Evolutionary conservation across 805 yeast genomes (phyloP).

Genomic region (Pichia rugopelliculosa): DNA sequence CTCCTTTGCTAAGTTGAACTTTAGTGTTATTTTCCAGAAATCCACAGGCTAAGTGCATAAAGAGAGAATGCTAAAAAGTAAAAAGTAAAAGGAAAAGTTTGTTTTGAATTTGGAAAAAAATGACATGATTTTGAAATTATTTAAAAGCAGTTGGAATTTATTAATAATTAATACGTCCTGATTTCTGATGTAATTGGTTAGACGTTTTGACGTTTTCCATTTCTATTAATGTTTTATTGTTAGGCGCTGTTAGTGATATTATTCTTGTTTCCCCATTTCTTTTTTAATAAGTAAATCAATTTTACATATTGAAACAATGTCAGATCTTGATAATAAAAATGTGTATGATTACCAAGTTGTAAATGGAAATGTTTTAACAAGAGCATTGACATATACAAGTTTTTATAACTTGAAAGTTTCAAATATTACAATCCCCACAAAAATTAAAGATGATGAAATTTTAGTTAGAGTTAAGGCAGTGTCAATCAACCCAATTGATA

Average conservation of each 20-base stretch:
- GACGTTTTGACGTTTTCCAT: not conserved
- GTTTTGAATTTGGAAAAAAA: not conserved
- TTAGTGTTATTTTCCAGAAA: no score
- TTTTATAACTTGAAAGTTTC: conserved; percentile 7
- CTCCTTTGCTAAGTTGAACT: no score
- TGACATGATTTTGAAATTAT: not conserved
- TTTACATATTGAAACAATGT: not conserved
- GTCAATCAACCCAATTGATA: conserved; percentile 16
- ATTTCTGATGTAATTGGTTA: not conserved
- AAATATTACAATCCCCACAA: conserved; percentile 2
- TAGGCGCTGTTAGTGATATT: no score
- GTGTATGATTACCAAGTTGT: not conserved
- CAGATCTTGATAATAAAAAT: not conserved
- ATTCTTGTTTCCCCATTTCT: no score
- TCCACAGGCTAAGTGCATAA: no score
- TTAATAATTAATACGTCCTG: no score
- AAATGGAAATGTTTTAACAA: conserved; percentile 8
- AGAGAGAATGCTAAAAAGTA: no score
- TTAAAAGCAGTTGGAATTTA: no score
- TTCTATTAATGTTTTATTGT: not conserved
- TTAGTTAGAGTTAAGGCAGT: conserved; percentile 13
- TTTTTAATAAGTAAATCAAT: not conserved
- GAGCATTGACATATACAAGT: conserved; percentile 14
- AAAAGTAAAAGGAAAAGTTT: no score
- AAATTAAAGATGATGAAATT: conserved; percentile 10